Base-by-base conservation (phyloP, 1,284 basidiomycete species). In the Ceratobasidium sp. region DNA sequence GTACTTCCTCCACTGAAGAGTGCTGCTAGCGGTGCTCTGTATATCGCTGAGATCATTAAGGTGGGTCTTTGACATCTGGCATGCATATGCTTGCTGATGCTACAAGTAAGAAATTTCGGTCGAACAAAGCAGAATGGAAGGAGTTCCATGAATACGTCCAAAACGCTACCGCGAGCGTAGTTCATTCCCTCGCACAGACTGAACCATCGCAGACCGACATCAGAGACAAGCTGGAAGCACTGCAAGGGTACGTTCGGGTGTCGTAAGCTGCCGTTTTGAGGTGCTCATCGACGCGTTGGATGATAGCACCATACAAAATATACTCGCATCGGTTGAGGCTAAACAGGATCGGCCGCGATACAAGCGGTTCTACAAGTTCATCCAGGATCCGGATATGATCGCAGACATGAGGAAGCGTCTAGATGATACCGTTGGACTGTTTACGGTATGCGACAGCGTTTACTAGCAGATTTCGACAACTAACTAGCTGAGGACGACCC, bases 341-440 rank as follows among this genome's bases (percentile, higher is more conserved):
- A 43, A 59, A 16, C 41, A 13, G 18, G 38, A 21, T 13, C 21
- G 11, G n/a, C 35, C n/a, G 2, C n/a, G n/a, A 7, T 21, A 59
- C 38, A 59, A 9, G 11, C 58, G 38, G 2, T 8, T 26, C 7
- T 21, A 4, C 38, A 59, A 18, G 38, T 26, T 43, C 21, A 21
- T 59, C 11, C 23, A 8, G 11, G 41, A 59, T 2, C 58, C 58
- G 28, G 58, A 59, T 43, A 59, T 59, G 58, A 59, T 59, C n/a
- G 38, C 41, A 7, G 58, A 28, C 18, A 59, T 59, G 41, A 59
- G 38, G n/a, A 44, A 11, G 5, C 21, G 35, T 21, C 6, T 59
- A 13, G 58, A 23, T 11, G 21, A 43, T 13, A 38, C 58, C 9
- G 46, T 44, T 2, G n/a, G 3, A 8, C 21, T 59, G 1, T 44